Evolutionary conservation across 2,329 filamentous ascomycete species (phyloP).

Genomic region (Ilyonectria destructans): DNA sequence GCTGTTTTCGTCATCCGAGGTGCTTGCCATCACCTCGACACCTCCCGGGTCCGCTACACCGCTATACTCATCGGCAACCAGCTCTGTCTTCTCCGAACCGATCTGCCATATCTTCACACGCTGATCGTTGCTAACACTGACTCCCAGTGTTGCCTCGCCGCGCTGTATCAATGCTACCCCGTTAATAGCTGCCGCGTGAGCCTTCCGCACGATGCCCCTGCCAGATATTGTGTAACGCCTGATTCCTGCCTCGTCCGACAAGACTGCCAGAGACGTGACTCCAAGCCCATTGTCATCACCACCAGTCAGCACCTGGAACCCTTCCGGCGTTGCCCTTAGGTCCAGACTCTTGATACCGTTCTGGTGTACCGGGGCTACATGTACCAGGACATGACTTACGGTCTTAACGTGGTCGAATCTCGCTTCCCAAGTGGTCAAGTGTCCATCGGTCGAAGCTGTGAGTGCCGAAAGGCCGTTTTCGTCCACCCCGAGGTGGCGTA

Average conservation of each 20-base stretch:
- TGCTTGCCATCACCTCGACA: slow-evolving; percentile 57
- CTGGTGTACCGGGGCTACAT: slow-evolving; percentile 77
- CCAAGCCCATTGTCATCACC: slow-evolving; percentile 91
- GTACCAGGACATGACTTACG: slow-evolving; percentile 47
- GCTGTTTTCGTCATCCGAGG: background rate
- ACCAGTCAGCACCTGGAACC: slow-evolving; percentile 77
- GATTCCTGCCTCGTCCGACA: slow-evolving; percentile 33
- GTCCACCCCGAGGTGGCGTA: slow-evolving; percentile 59
- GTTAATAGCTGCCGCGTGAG: slow-evolving; percentile 83
- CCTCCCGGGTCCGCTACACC: slow-evolving; percentile 74
- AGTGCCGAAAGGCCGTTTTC: slow-evolving; percentile 62
- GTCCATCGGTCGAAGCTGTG: slow-evolving; percentile 87
- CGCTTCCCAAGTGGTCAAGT: slow-evolving; percentile 63
- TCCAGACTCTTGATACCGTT: slow-evolving; percentile 82
- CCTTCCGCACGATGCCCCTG: slow-evolving; percentile 58
- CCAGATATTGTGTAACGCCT: slow-evolving; percentile 44
- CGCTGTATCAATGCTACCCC: slow-evolving; percentile 61
- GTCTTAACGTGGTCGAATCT: slow-evolving; percentile 25
- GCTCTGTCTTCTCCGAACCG: slow-evolving; percentile 50
- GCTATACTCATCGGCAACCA: slow-evolving; percentile 69
- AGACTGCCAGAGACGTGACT: slow-evolving; percentile 59
- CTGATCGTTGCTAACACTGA: slow-evolving; percentile 74
- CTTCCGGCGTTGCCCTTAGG: slow-evolving; percentile 53
- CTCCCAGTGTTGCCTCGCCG: slow-evolving; percentile 49
- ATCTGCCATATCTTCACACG: slow-evolving; percentile 70